These are phyloP conservation scores for Kazachstania viticola DNA, from an alignment of 805 yeast species.

Conservation along the genomic window DNA sequence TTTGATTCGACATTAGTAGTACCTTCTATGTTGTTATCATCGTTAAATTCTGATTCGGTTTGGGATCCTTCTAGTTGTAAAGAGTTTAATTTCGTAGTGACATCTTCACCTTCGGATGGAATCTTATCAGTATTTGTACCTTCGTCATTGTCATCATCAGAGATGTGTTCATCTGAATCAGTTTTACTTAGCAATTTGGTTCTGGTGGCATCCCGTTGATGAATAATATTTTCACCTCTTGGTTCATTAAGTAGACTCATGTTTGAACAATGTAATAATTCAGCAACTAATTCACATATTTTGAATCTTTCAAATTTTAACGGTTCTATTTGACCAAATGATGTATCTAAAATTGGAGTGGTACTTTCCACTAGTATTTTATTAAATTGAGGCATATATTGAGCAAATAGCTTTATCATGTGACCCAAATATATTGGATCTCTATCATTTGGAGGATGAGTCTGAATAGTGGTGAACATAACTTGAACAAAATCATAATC, in stretches of 20 bases:
- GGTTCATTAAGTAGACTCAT: constrained; percentile 83
- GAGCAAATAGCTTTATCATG: constrained; percentile 66
- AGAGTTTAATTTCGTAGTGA: constrained; percentile 3
- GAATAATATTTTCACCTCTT: constrained; percentile 53
- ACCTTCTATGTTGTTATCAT: constrained; percentile 1
- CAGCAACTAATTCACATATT: constrained; percentile 88
- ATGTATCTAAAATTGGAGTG: constrained; percentile 29
- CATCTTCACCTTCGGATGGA: constrained; percentile 1
- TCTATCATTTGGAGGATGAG: constrained; percentile 85
- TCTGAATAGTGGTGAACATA: constrained; percentile 64
- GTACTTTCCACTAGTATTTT: constrained; percentile 38
- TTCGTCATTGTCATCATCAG: not conserved
- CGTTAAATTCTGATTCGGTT: not conserved
- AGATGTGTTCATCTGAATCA: too few relatives aligned
- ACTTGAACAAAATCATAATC: constrained; percentile 91
- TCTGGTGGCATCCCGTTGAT: constrained; percentile 60
- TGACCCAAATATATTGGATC: constrained; percentile 91
- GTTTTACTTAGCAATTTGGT: constrained; percentile 17
- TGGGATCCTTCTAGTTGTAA: constrained; percentile 1
- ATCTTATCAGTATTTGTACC: not conserved
- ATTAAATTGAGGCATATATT: constrained; percentile 56
- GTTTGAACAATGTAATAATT: constrained; percentile 87
- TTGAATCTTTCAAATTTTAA: constrained; percentile 90
- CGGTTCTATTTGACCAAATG: constrained; percentile 53
- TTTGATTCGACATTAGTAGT: constrained; percentile 8